Conservation (phyloP, 176 grass and related monocot species). For the Chrysopogon serrulatus region DNA sequence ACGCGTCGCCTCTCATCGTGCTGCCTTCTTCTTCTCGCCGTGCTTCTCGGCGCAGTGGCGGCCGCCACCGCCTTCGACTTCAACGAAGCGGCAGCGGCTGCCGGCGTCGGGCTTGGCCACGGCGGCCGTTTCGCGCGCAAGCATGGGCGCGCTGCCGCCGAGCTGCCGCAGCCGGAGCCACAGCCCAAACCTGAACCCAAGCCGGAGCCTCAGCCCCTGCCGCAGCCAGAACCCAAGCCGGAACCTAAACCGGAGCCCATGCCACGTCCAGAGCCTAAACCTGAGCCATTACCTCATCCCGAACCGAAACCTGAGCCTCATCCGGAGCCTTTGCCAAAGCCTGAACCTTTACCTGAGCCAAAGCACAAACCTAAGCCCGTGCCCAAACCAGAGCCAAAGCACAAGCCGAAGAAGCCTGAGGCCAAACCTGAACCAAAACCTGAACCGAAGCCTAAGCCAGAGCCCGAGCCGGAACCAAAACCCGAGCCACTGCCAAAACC, state of each 20-base stretch:
- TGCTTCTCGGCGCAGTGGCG: neutral
- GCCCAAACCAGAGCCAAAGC: neutral
- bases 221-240: neutral
- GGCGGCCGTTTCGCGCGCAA: neutral
- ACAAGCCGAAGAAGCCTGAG: neutral
- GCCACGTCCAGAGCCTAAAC: neutral
- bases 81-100: neutral
- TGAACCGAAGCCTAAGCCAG: fast-evolving
- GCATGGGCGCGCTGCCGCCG: neutral
- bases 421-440: neutral
- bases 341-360: neutral
- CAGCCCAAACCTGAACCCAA: neutral
- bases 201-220: neutral
- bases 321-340: neutral
- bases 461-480: fast-evolving
- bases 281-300: neutral
- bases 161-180: neutral
- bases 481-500: neutral
- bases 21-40: neutral
- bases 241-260: neutral
- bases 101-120: slow-evolving; percentile 2
- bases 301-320: fast-evolving
- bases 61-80: neutral
- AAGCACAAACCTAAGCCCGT: neutral
- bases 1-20: neutral